Percentiles rank a stretch among this genome's conserved stretches.
phyloP scores from a whole-genome alignment of 768 basidiomycete genomes.

The Panaeolus cyanescens region DNA sequence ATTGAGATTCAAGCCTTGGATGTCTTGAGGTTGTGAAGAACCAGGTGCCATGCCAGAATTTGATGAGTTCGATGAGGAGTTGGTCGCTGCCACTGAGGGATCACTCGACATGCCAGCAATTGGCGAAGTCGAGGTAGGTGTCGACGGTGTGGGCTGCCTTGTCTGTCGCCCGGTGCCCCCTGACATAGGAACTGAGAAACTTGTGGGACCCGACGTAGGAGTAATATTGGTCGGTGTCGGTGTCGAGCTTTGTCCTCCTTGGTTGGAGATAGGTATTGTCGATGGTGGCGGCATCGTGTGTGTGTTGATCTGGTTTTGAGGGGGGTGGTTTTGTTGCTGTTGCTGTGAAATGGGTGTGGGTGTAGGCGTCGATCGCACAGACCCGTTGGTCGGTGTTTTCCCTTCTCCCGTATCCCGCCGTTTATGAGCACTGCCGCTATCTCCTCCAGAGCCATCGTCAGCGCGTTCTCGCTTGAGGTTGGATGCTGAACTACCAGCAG shows the following conservation, averaged over 20 bases:
- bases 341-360: conserved; percentile 2
- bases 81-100: not conserved
- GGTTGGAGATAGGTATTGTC: conserved; percentile 28
- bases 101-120: not conserved
- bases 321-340: not conserved
- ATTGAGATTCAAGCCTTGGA: conserved; percentile 11
- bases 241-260: conserved; percentile 13
- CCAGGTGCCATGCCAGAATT: not conserved
- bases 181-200: conserved; percentile 33
- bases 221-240: conserved; percentile 11
- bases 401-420: conserved; percentile 71
- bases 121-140: conserved; percentile 8
- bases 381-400: conserved; percentile 31
- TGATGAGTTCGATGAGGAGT: not conserved
- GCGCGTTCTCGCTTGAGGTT: conserved; percentile 65
- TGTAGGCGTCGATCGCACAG: conserved; percentile 4
- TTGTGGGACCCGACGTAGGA: conserved; percentile 15
- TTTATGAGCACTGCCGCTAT: conserved; percentile 45
- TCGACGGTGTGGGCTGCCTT: conserved; percentile 15
- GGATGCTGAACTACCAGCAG: conserved; percentile 15
- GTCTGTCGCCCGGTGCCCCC: conserved; percentile 23
- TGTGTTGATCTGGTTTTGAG: not conserved
- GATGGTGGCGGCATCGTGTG: conserved; percentile 46
- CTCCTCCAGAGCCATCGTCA: conserved; percentile 44
- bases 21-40: conserved; percentile 7